Evolutionary conservation across 1,284 basidiomycete species (phyloP).

Genomic region (Apiotrichum sp.): DNA sequence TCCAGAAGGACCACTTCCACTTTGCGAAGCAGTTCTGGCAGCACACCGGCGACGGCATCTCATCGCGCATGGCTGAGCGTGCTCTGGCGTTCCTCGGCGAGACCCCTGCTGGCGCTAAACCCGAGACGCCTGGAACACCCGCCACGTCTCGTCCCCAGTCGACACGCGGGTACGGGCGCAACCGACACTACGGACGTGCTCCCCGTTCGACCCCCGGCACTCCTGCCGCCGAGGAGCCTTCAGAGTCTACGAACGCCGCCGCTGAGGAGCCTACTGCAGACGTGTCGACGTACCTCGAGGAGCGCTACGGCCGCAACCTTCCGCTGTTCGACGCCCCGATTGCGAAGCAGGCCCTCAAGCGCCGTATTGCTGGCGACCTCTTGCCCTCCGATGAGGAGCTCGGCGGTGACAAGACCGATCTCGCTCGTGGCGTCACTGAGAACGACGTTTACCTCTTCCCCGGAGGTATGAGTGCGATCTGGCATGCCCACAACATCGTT

Average conservation of each 20-base stretch:
- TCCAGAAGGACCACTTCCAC: conserved; percentile 59
- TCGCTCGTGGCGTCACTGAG: conserved; percentile 56
- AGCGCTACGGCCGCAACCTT: conserved; percentile 90
- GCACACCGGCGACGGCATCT: conserved; percentile 85
- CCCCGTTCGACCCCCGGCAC: conserved; percentile 9
- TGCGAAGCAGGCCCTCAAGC: conserved; percentile 78
- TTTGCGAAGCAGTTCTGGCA: conserved; percentile 94
- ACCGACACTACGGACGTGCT: conserved; percentile 37
- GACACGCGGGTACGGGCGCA: conserved; percentile 45
- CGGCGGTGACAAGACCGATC: conserved; percentile 22
- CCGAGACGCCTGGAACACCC: background rate
- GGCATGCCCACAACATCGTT: conserved; percentile 74
- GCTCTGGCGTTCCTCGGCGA: conserved; percentile 64
- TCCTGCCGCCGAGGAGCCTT: conserved; percentile 10
- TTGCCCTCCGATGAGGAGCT: conserved; percentile 54
- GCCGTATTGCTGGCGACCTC: conserved; percentile 83
- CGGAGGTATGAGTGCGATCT: conserved; percentile 89
- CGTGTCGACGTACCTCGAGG: conserved; percentile 65
- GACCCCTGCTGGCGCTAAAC: conserved; percentile 33
- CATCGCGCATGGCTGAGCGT: conserved; percentile 76
- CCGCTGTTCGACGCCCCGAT: conserved; percentile 65
- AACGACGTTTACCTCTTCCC: conserved; percentile 83
- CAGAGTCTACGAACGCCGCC: background rate
- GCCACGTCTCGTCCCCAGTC: background rate
- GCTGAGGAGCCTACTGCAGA: conserved; percentile 49